phyloP scores from a whole-genome alignment of 306 rosid species.

The Glycyrrhiza uralensis region DNA sequence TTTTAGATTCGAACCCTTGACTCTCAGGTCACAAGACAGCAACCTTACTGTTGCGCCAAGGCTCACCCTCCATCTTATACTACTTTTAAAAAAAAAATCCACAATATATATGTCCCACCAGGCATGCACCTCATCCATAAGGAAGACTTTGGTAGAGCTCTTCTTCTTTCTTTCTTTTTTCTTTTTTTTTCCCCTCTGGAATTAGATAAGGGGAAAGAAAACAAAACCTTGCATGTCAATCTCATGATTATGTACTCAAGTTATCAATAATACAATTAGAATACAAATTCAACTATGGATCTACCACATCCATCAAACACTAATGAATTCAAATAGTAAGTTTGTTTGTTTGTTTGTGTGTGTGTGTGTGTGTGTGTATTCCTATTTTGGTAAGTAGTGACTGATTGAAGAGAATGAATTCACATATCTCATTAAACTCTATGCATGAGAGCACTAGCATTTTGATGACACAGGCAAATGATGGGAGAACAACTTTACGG shows the following conservation, averaged over 20 bases:
- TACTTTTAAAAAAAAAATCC: no score
- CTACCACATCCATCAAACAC: not conserved
- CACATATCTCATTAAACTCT: not conserved
- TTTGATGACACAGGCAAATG: conserved; percentile 43
- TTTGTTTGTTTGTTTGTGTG: no score
- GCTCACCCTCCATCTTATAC: no score
- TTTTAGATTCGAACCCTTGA: no score
- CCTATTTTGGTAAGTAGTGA: not conserved
- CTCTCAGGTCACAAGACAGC: no score
- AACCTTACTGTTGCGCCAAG: no score
- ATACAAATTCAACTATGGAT: not conserved
- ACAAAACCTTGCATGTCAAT: not conserved
- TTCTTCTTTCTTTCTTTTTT: no score
- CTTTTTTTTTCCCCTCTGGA: not conserved
- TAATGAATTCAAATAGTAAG: no score
- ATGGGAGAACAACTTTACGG: conserved; percentile 70
- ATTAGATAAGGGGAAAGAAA: not conserved
- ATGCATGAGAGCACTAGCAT: conserved; percentile 10
- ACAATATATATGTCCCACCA: no score
- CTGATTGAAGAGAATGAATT: not conserved
- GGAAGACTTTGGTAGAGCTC: no score
- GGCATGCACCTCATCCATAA: no score
- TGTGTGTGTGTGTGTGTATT: not conserved
- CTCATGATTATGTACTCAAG: not conserved
- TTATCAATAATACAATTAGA: not conserved